Percentiles rank a stretch among this genome's conserved stretches.
These are phyloP conservation scores for Fusarium azukiicola DNA, from an alignment of 2,329 filamentous ascomycete genomes.

Conservation along the genomic window DNA sequence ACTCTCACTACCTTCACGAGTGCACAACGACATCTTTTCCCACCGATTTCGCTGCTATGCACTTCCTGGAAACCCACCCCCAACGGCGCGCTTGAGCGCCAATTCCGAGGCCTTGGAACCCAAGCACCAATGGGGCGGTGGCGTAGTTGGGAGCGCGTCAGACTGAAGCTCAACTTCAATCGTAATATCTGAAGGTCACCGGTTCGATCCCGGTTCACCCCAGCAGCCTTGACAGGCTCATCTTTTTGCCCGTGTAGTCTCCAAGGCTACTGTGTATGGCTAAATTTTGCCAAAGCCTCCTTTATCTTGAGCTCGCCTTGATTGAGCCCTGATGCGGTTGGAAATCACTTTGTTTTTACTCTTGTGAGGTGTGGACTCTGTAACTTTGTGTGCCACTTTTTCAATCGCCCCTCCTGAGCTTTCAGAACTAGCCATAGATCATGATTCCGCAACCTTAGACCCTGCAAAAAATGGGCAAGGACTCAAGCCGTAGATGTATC, in stretches of 20 bases:
- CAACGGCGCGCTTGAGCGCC: background rate
- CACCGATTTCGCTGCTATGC: background rate
- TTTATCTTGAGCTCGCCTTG: no score
- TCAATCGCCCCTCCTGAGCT: no score
- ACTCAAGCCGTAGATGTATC: no score
- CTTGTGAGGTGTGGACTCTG: no score
- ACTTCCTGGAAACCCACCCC: background rate
- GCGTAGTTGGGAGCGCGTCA: constrained; percentile 19
- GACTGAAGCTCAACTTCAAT: constrained; percentile 20
- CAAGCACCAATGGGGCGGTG: constrained; percentile 13
- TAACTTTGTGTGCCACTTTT: no score
- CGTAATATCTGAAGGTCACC: constrained; percentile 14
- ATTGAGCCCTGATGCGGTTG: no score
- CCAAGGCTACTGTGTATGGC: no score
- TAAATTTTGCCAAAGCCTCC: no score
- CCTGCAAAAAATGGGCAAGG: no score
- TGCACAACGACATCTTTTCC: background rate
- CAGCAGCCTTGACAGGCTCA: background rate
- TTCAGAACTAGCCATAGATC: no score
- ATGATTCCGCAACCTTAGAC: no score
- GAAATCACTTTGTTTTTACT: no score
- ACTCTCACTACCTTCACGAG: background rate
- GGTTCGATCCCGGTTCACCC: constrained; percentile 19
- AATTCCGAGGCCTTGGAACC: background rate
- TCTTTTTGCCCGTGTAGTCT: background rate